Evolutionary conservation across 2,329 filamentous ascomycete genomes (phyloP), one percentile per base, ranked within the genome.

Genomic region (Falciphora oryzae): DNA sequence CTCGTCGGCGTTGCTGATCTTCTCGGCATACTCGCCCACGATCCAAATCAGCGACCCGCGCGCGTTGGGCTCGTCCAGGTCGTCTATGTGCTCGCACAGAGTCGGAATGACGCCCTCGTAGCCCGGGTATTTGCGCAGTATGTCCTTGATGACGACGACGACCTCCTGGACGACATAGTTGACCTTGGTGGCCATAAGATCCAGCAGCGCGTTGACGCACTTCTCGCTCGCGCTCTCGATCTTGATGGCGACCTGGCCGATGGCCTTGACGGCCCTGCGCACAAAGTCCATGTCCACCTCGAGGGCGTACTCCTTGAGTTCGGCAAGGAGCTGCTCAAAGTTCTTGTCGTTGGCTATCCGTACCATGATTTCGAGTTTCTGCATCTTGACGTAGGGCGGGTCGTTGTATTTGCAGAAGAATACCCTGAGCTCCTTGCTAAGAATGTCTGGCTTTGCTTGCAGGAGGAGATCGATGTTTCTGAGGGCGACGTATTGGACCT

Each of bases 391-490:
- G 75, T 99, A 99, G 28, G 93, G 93, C 1, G 95, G 94, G 71
- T 99, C 95, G 75, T 98, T 98, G 81, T 99, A 99, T 79, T 99
- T 99, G 89, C 95, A 99, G 80, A 99, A 99, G 80, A 99, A 99
- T 11, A 99, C 95, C 59, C 95, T 88, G 72, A 99, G 87, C 77
- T 99, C 95, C 77, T 98, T 98, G 82, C 92, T 96, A 13, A 99
- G 83, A 65, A 99, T 97, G 70, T 97, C 93, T 14, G 95, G 93
- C 76, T 97, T 94, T 70, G 96, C 95, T 76, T 99, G 95, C 31
- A 99, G 83, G 7, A 99, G 83, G 44, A 99, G 86, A 71, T 99
- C 95, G 72, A 99, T 99, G 76, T 99, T 99, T 68, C 94, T 85
- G 62, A 99, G 80, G 18, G 95, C 95, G 65, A 99, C 95, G 75